Percentiles rank a stretch among this genome's conserved stretches.
Evolutionary conservation across 1,284 basidiomycete genomes (phyloP).

Genomic region (Mycena citricolor): DNA sequence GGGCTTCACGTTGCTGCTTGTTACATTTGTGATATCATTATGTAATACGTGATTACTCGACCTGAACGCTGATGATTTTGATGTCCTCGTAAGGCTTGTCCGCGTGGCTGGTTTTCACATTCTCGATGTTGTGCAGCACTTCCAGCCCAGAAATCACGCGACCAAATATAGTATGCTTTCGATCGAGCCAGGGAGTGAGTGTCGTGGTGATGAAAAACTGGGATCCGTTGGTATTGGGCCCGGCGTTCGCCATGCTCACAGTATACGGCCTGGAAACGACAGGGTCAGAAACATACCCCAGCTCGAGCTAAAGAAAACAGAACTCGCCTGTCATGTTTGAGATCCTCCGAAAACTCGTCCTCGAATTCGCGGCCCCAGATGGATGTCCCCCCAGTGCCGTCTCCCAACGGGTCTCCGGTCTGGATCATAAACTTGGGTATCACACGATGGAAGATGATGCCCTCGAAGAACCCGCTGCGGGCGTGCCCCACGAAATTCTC

Average conservation of each 20-base stretch:
- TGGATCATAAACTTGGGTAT: constrained; percentile 99
- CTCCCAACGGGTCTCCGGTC: constrained; percentile 95
- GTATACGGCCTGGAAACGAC: constrained; percentile 75
- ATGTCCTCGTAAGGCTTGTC: constrained; percentile 92
- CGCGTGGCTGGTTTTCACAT: constrained; percentile 73
- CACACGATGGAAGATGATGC: constrained; percentile 94
- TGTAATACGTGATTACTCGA: constrained; percentile 45
- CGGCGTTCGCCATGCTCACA: constrained; percentile 99
- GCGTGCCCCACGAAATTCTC: constrained; percentile 97
- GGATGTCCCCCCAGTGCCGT: constrained; percentile 95
- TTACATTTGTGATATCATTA: neutral
- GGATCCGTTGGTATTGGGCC: constrained; percentile 89
- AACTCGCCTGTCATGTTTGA: constrained; percentile 84
- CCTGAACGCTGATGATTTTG: constrained; percentile 79
- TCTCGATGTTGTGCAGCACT: constrained; percentile 85
- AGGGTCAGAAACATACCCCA: constrained; percentile 7
- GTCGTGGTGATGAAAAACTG: constrained; percentile 99
- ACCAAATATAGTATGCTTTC: constrained; percentile 95
- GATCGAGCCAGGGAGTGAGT: constrained; percentile 93
- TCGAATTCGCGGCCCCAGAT: constrained; percentile 96
- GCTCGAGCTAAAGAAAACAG: neutral
- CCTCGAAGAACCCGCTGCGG: constrained; percentile 91
- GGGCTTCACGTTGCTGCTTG: constrained; percentile 2
- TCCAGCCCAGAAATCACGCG: constrained; percentile 80
- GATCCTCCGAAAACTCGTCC: constrained; percentile 89